phyloP scores from a whole-genome alignment of 2,329 filamentous ascomycete species.

The Venturia aucupariae region DNA sequence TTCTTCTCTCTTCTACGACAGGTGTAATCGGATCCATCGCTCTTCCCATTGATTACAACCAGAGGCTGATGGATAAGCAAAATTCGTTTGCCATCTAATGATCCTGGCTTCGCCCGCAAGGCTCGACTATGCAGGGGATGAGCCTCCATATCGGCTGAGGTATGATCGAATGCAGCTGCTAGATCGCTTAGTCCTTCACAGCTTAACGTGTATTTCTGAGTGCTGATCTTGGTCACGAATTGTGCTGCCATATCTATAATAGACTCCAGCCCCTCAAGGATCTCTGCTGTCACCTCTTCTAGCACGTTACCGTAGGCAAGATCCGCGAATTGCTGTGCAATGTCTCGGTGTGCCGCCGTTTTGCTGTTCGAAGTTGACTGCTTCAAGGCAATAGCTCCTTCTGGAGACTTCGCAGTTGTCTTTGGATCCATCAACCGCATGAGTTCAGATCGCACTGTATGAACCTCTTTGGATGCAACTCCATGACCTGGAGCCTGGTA shows the following conservation, averaged over 20 bases:
- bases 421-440: no score
- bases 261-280: background rate
- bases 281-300: no score
- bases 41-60: constrained; percentile 8
- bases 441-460: no score
- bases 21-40: constrained; percentile 12
- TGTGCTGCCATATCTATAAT: background rate
- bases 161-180: background rate
- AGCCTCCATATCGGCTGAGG: constrained; percentile 5
- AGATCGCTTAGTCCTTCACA: background rate
- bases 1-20: constrained; percentile 10
- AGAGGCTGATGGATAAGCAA: constrained; percentile 12
- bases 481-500: no score
- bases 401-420: no score
- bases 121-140: constrained; percentile 12
- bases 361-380: no score
- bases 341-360: background rate
- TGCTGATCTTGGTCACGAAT: background rate
- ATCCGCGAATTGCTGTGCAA: background rate
- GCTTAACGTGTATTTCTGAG: background rate
- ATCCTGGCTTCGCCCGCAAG: background rate
- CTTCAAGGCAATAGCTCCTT: no score
- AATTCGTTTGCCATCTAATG: constrained; percentile 11
- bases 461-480: no score
- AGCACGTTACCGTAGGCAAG: background rate